Evolutionary conservation across 495 filamentous ascomycete genomes (phyloP), one percentile per base, ranked within the genome.

Genomic region (Daldinia decipiens): DNA sequence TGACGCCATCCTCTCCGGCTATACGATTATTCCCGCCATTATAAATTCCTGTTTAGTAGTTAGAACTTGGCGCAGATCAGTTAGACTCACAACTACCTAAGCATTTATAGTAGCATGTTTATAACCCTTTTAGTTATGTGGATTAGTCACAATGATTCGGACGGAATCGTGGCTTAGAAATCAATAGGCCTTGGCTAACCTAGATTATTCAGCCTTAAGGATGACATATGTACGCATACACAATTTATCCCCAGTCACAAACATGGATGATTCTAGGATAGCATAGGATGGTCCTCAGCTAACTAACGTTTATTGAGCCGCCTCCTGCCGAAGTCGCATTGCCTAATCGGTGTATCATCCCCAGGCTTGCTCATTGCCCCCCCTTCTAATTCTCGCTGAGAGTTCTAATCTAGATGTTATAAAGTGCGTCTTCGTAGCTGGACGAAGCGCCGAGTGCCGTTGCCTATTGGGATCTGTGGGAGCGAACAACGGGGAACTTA

Each of bases 371-470:
- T 24, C 5, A 17, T 62, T 43, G 24, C 58, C 59, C 39, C 21
- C 65, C 68, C 59, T 72, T 24, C 21, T 24, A 24, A 68, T 73
- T 27, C 65, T 69, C 70, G 57, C 65, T 66, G 70, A 62, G 70
- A 73, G 70, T 39, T 66, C 62, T 62, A 62, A 13, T 73, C 70
- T 73, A 66, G 13, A 52, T 53, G 7, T 21, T 62, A 31, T 66
- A 62, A 53, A 59, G 17, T 29, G 43, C 58, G 40, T 55, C 52
- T 62, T 62, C 70, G 60, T 66, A 59, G n/a, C 65, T 65, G 6
- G 62, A 54, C 65, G 50, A 73, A 66, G 57, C 51, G 65, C 65
- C 5, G 15, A 39, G 43, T 54, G 64, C 53, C 43, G 39, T 65
- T 59, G 43, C 45, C 52, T 51, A 32, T 53, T 53, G 52, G 52